Conservation (phyloP, 2,329 filamentous ascomycete genomes). For the Geoglossum cookeanum region DNA sequence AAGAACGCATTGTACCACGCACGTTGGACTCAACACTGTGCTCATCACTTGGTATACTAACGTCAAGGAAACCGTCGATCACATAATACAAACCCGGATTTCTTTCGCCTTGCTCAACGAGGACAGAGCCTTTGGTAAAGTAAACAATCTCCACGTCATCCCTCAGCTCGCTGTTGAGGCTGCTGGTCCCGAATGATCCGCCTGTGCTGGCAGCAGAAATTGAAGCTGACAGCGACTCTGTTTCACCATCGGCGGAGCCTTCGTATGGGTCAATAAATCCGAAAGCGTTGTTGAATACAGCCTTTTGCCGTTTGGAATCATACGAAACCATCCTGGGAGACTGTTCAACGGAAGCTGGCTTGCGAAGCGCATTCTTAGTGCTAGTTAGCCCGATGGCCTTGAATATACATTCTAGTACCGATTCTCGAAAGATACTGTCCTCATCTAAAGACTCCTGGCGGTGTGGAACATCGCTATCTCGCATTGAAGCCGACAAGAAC, state of each 20-base stretch:
- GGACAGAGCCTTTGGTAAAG: slow-evolving; percentile 82
- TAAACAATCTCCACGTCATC: slow-evolving; percentile 94
- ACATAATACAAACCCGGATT: slow-evolving; percentile 96
- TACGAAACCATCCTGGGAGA: slow-evolving; percentile 73
- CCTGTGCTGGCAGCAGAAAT: slow-evolving; percentile 17
- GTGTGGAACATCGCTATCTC: slow-evolving; percentile 35
- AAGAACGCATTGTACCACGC: slow-evolving; percentile 11
- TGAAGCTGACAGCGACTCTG: slow-evolving; percentile 50
- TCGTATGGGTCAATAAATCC: slow-evolving; percentile 80
- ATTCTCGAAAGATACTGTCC: slow-evolving; percentile 71
- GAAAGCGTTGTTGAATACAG: slow-evolving; percentile 71
- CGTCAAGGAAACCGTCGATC: slow-evolving; percentile 88
- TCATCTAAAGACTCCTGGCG: slow-evolving; percentile 72
- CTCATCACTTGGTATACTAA: slow-evolving; percentile 63
- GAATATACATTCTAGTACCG: slow-evolving; percentile 87
- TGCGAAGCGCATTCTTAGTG: slow-evolving; percentile 42
- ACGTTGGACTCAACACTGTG: slow-evolving; percentile 25
- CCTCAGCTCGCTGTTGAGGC: slow-evolving; percentile 58
- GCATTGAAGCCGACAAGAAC: slow-evolving; percentile 21
- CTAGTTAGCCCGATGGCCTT: slow-evolving; percentile 74
- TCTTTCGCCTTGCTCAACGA: slow-evolving; percentile 93
- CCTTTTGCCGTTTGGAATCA: slow-evolving; percentile 63
- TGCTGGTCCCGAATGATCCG: slow-evolving; percentile 7
- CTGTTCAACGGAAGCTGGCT: slow-evolving; percentile 57
- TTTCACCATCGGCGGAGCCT: slow-evolving; percentile 57